Percentiles rank a stretch among this genome's conserved stretches.
phyloP scores from a whole-genome alignment of 179 eudicot genomes.

The Kewa caespitosa region DNA sequence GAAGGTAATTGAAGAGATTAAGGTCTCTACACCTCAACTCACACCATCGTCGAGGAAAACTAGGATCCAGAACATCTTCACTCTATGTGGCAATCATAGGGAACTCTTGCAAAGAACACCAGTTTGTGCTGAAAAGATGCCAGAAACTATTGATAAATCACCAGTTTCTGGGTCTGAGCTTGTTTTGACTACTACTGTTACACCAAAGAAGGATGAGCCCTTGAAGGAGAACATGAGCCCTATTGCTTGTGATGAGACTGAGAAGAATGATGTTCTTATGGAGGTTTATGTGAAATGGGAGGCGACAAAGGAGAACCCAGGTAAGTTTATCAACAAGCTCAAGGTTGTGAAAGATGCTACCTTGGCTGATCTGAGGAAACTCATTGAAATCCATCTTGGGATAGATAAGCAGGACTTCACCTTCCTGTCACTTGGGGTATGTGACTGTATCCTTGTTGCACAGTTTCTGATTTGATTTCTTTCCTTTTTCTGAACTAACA shows the following conservation, averaged over 20 bases:
- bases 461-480: not conserved
- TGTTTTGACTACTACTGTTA: not conserved
- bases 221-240: conserved; percentile 65
- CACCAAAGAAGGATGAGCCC: conserved; percentile 27
- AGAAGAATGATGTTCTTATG: conserved; percentile 31
- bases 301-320: conserved; percentile 64
- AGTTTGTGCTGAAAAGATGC: conserved; percentile 22
- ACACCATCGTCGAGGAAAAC: conserved; percentile 47
- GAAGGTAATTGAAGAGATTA: conserved; percentile 83
- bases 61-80: conserved; percentile 74
- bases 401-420: conserved; percentile 68
- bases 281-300: conserved; percentile 85
- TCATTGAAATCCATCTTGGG: conserved; percentile 68
- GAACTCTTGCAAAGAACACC: conserved; percentile 61
- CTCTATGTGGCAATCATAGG: conserved; percentile 85
- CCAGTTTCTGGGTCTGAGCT: conserved; percentile 20
- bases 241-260: conserved; percentile 18
- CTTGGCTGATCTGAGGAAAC: conserved; percentile 80
- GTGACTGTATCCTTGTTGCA: conserved; percentile 9
- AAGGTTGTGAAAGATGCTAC: conserved; percentile 63
- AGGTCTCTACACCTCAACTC: conserved; percentile 36
- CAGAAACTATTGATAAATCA: conserved; percentile 24
- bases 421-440: conserved; percentile 70
- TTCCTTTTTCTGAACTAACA: not conserved
- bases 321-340: conserved; percentile 61